Conservation (phyloP, 2,329 filamentous ascomycete genomes). For the Aspergillus sp. region DNA sequence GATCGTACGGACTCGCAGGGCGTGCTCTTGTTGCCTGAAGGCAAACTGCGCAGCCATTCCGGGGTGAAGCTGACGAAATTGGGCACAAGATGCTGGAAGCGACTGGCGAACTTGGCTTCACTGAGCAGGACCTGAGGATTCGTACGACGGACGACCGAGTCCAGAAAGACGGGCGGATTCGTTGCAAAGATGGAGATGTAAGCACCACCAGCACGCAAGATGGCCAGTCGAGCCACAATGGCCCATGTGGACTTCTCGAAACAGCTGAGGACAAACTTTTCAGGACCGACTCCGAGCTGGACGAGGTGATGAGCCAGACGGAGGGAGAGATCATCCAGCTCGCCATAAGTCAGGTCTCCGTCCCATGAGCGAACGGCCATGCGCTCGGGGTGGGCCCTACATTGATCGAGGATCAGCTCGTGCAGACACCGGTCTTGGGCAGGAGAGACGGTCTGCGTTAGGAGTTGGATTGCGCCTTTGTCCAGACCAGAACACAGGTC, state of each 20-base stretch:
- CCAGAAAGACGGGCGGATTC: not conserved
- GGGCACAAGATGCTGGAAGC: not conserved
- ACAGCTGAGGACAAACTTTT: not conserved
- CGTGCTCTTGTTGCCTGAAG: not conserved
- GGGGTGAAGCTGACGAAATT: not conserved
- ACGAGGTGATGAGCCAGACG: conserved; percentile 3
- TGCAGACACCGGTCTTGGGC: not conserved
- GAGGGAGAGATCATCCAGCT: not conserved
- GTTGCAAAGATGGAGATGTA: not conserved
- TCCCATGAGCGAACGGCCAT: conserved; percentile 1
- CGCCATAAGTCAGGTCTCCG: conserved; percentile 6
- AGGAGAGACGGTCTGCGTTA: not conserved
- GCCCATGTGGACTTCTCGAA: conserved; percentile 2
- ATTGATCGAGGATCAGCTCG: not conserved
- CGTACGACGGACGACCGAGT: not conserved
- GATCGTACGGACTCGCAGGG: not conserved
- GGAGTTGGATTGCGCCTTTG: not conserved
- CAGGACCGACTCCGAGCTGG: conserved; percentile 2
- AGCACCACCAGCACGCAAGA: not conserved
- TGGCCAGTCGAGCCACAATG: not conserved
- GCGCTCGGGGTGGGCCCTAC: not conserved
- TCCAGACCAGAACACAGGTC: not conserved
- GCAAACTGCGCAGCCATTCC: not conserved
- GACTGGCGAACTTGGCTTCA: not conserved
- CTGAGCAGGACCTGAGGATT: not conserved